Evolutionary conservation across 2,329 filamentous ascomycete genomes (phyloP).

Genomic region (Pestalotiopsis sp.): DNA sequence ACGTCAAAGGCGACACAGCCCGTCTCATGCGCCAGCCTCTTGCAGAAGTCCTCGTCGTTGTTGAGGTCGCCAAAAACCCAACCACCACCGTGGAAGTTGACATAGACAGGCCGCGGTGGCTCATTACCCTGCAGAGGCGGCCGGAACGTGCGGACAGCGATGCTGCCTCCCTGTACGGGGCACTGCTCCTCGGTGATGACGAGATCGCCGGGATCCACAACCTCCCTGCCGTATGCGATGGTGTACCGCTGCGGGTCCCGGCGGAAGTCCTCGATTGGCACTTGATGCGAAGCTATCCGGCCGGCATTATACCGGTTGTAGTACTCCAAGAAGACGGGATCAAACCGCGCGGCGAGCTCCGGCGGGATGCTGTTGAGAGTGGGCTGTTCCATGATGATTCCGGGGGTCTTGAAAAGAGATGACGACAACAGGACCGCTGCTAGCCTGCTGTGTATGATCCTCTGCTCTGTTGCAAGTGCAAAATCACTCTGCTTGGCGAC

Average conservation of each 20-base stretch:
- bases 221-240: conserved; percentile 5
- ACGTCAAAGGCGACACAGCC: conserved; percentile 65
- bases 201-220: conserved; percentile 4
- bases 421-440: neutral
- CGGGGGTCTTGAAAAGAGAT: neutral
- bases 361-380: conserved; percentile 2
- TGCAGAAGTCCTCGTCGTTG: conserved; percentile 65
- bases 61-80: conserved; percentile 66
- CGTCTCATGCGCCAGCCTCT: conserved; percentile 51
- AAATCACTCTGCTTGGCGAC: neutral
- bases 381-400: conserved; percentile 5
- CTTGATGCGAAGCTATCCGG: conserved; percentile 3
- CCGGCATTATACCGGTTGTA: conserved; percentile 5
- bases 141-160: conserved; percentile 4
- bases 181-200: conserved; percentile 8
- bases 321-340: conserved; percentile 7
- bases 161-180: neutral
- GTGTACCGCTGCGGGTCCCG: conserved; percentile 7
- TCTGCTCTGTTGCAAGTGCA: neutral
- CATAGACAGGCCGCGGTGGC: conserved; percentile 50
- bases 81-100: conserved; percentile 71
- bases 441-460: neutral
- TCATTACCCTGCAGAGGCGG: neutral
- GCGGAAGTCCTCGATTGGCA: conserved; percentile 5
- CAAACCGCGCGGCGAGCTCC: conserved; percentile 1